phyloP scores from a whole-genome alignment of 208 protist genomes.

The Trypanosoma conorhini region DNA sequence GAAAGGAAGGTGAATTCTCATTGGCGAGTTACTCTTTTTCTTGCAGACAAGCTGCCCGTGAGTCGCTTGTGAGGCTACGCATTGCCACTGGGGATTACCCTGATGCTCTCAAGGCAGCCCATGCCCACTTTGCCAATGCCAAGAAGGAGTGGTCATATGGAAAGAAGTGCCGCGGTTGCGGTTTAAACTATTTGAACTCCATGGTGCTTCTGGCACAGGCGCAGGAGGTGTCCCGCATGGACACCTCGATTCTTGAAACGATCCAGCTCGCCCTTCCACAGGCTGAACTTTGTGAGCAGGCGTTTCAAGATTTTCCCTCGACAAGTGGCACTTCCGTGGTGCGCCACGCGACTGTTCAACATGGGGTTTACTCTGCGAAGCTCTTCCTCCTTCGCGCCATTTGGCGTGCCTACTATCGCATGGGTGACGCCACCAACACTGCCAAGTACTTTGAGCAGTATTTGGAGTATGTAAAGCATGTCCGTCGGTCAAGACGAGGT shows the following conservation, averaged over 20 bases:
- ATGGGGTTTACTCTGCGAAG: constrained; percentile 54
- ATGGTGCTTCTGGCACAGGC: constrained; percentile 75
- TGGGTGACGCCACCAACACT: constrained; percentile 47
- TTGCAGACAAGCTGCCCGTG: constrained; percentile 64
- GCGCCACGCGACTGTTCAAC: constrained; percentile 62
- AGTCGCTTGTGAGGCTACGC: constrained; percentile 57
- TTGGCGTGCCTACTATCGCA: constrained; percentile 66
- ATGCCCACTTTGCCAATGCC: constrained; percentile 73
- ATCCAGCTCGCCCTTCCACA: constrained; percentile 79
- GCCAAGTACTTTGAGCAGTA: constrained; percentile 74
- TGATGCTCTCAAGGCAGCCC: constrained; percentile 53
- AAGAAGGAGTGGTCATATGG: constrained; percentile 64
- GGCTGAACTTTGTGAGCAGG: constrained; percentile 73
- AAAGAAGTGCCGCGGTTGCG: constrained; percentile 53
- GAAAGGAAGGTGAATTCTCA: constrained; percentile 59
- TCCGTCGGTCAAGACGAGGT: constrained; percentile 39
- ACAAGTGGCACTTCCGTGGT: constrained; percentile 43
- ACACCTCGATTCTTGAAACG: constrained; percentile 69
- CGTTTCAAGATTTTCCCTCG: constrained; percentile 56
- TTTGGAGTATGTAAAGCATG: constrained; percentile 45
- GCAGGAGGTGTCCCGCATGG: constrained; percentile 59
- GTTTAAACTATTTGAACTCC: constrained; percentile 75
- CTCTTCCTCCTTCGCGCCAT: constrained; percentile 57
- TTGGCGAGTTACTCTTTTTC: constrained; percentile 45
- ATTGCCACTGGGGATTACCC: constrained; percentile 60